Percentiles rank a stretch among this genome's conserved stretches.
phyloP scores from a whole-genome alignment of 2,329 filamentous ascomycete species.

The Alternaria atra region DNA sequence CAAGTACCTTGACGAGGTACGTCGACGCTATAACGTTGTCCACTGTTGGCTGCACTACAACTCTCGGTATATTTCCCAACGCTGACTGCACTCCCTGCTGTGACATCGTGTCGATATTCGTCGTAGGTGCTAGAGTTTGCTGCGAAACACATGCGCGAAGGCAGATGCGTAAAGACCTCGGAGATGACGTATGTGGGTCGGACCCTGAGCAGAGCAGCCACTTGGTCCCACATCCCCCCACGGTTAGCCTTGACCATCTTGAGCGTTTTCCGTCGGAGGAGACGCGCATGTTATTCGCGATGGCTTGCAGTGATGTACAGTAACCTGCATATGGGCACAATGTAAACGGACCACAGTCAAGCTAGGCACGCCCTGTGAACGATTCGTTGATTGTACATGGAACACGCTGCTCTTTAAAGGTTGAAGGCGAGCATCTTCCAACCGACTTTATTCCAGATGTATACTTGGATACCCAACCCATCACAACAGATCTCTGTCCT shows the following conservation, averaged over 20 bases:
- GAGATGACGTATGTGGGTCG: slow-evolving; percentile 15
- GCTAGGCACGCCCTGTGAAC: neutral
- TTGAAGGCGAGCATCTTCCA: neutral
- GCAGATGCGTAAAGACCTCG: slow-evolving; percentile 6
- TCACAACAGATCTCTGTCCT: neutral
- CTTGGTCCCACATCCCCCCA: neutral
- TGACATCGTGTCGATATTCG: slow-evolving; percentile 33
- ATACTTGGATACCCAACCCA: neutral
- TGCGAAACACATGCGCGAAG: slow-evolving; percentile 7
- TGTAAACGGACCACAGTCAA: neutral
- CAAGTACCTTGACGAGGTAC: slow-evolving; percentile 44
- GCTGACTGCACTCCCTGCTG: slow-evolving; percentile 47
- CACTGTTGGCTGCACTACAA: slow-evolving; percentile 41
- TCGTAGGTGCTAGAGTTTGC: neutral
- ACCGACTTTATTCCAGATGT: neutral
- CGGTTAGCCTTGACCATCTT: neutral
- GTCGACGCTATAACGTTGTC: slow-evolving; percentile 37
- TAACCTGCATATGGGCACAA: neutral
- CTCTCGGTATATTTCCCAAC: slow-evolving; percentile 31
- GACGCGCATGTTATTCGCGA: neutral
- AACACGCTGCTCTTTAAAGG: neutral
- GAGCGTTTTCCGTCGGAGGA: slow-evolving; percentile 14
- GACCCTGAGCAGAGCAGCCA: neutral
- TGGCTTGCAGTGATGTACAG: neutral
- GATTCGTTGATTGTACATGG: neutral